phyloP scores from a whole-genome alignment of 192 early-diverging fungal genomes.

The Rhizophagus sp. region DNA sequence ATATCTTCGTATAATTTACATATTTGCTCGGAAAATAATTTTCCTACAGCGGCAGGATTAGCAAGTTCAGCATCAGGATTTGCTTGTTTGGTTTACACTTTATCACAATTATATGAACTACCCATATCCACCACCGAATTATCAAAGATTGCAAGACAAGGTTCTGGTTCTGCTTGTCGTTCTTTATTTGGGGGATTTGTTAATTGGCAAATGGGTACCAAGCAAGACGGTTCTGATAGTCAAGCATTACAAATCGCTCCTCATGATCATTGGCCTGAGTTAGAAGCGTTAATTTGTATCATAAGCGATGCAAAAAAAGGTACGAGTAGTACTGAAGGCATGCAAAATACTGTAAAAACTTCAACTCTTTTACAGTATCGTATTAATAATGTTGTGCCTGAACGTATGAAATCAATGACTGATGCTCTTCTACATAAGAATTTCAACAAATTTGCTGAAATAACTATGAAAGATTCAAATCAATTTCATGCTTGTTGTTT shows the following conservation, averaged over 20 bases:
- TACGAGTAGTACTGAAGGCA: slow-evolving; percentile 88
- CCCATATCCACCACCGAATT: slow-evolving; percentile 72
- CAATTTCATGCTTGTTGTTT: slow-evolving; percentile 98
- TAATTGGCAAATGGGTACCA: slow-evolving; percentile 90
- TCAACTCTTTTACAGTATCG: slow-evolving; percentile 85
- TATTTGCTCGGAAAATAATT: slow-evolving; percentile 98
- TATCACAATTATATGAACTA: slow-evolving; percentile 75
- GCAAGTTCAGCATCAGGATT: slow-evolving; percentile 97
- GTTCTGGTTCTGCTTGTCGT: slow-evolving; percentile 97
- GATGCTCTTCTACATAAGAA: slow-evolving; percentile 80
- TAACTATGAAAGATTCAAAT: slow-evolving; percentile 98
- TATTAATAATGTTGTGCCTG: slow-evolving; percentile 82
- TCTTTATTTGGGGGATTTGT: slow-evolving; percentile 98
- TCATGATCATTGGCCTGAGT: slow-evolving; percentile 92
- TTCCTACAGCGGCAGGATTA: slow-evolving; percentile 98
- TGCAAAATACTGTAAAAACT: slow-evolving; percentile 96
- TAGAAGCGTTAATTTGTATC: slow-evolving; percentile 93
- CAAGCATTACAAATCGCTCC: slow-evolving; percentile 90
- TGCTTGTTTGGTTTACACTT: slow-evolving; percentile 86
- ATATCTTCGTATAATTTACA: slow-evolving; percentile 74
- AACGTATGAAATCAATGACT: slow-evolving; percentile 87
- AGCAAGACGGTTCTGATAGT: slow-evolving; percentile 82
- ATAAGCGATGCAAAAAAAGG: slow-evolving; percentile 93
- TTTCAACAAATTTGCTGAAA: slow-evolving; percentile 89
- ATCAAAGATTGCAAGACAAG: slow-evolving; percentile 89